Percentiles rank a stretch among this genome's conserved stretches.
phyloP scores from a whole-genome alignment of 768 basidiomycete genomes.

The Agaricus blazei region DNA sequence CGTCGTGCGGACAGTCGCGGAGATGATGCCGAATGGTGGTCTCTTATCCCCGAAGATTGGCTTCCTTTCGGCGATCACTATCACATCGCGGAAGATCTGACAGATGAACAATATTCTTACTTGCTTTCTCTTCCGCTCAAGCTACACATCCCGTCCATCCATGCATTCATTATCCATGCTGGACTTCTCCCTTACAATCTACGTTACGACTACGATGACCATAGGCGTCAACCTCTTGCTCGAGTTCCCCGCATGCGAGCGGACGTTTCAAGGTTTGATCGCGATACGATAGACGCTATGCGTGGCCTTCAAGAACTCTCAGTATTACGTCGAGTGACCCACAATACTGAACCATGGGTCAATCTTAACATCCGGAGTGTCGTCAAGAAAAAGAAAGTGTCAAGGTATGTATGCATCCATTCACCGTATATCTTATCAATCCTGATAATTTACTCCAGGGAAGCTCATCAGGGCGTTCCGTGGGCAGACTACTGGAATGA shows the following conservation, averaged over 20 bases:
- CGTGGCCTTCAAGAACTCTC: constrained; percentile 63
- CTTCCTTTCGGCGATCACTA: constrained; percentile 74
- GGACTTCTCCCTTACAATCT: constrained; percentile 78
- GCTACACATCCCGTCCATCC: constrained; percentile 70
- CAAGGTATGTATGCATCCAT: constrained; percentile 28
- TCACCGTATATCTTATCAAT: constrained; percentile 10
- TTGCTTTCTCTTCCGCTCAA: constrained; percentile 68
- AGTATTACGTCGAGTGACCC: constrained; percentile 62
- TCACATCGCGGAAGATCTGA: constrained; percentile 62
- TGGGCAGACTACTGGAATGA: constrained; percentile 78
- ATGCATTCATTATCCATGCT: constrained; percentile 77
- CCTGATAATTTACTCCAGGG: background rate
- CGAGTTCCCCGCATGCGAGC: constrained; percentile 40
- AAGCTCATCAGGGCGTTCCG: constrained; percentile 47
- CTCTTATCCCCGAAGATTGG: constrained; percentile 63
- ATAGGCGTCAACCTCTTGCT: constrained; percentile 67
- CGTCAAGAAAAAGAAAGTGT: constrained; percentile 32
- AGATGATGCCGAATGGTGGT: constrained; percentile 37
- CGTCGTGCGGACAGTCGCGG: constrained; percentile 12
- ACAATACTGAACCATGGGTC: constrained; percentile 76
- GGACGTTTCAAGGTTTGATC: background rate
- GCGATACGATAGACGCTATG: constrained; percentile 21
- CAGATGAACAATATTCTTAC: constrained; percentile 62
- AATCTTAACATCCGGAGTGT: constrained; percentile 69
- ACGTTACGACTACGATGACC: constrained; percentile 33